Evolutionary conservation across 169 alveolate species (phyloP), one percentile per base, ranked within the genome.

Genomic region (Cryptosporidium viatorum): DNA sequence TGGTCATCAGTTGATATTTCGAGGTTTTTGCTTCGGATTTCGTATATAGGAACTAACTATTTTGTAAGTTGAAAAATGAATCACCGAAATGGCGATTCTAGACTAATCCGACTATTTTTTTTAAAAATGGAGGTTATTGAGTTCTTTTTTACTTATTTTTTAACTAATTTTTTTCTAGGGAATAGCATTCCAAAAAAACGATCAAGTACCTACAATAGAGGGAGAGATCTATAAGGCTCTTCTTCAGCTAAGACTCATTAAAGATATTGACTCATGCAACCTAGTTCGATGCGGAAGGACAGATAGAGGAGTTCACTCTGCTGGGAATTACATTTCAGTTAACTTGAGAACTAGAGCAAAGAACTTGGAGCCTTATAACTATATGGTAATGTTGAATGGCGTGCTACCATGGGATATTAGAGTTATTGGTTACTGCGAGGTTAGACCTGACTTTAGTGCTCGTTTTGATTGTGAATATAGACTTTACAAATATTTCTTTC

Each of bases 281-380:
- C 52, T 85, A 18, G 73, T 74, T 51, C 69, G 92, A 31, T 95
- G 98, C 70, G 98, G 97, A 1, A 92, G 98, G 43, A 96, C 98
- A 9, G 98, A 96, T 92, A 95, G 94, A 87, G 98, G 98, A 16
- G 98, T 96, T 52, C 96, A 95, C 59, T 96, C 98, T 35, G 89
- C 94, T 21, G 97, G 97, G 12, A 96, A 96, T 89, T 95, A 93
- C 37, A 85, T 93, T 52, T 92, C 96, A 5, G 85, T 94, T 51
- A 70, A 80, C 70, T 87, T 96, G 67, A 94, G 97, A 55, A 87
- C 74, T 29, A 51, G 75, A 92, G 86, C 41, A 26, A 45, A 37
- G 26, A 21, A 29, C 21, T 35, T 69, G 60, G 93, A 67, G 59
- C 85, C 91, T 18, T 93, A 85, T 55, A 91, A 92, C 70, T 95